These are phyloP conservation scores for Wallacemonas sp. DNA, from an alignment of 208 protist species.

Conservation along the genomic window DNA sequence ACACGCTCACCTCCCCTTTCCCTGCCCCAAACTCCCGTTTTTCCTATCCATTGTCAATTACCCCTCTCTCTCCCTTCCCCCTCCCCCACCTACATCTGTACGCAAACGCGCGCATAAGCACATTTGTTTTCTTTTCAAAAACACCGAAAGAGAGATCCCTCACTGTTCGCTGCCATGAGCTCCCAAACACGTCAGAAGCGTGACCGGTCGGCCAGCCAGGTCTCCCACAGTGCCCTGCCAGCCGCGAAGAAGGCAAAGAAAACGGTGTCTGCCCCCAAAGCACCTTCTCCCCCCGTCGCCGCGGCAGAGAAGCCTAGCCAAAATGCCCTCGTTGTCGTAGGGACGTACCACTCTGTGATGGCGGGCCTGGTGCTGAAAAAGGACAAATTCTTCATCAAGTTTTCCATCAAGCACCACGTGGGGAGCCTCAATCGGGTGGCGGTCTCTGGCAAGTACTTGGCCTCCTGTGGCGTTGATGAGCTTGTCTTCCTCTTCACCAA, in stretches of 20 bases:
- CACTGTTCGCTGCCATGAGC: no score
- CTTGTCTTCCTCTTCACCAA: constrained; percentile 79
- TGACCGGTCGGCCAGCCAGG: not conserved
- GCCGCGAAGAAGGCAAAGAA: not conserved
- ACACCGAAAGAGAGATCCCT: no score
- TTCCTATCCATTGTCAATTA: not conserved
- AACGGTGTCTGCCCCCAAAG: not conserved
- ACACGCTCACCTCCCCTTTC: no score
- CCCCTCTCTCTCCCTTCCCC: not conserved
- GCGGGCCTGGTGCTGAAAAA: constrained; percentile 52
- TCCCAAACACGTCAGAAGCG: not conserved
- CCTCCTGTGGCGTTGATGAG: constrained; percentile 70
- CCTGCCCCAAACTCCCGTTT: no score
- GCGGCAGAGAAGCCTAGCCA: constrained; percentile 17
- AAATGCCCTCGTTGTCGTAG: constrained; percentile 58
- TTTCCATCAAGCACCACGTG: constrained; percentile 74
- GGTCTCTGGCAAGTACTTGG: constrained; percentile 50
- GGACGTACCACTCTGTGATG: constrained; percentile 81
- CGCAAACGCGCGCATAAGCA: no score
- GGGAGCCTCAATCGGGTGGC: constrained; percentile 47
- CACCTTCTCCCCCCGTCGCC: no score
- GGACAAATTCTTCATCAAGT: constrained; percentile 66
- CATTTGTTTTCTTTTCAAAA: no score
- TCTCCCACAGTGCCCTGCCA: not conserved
- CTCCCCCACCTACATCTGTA: not conserved